Evolutionary conservation across 176 grass and related monocot genomes (phyloP).

Genomic region (barley (Hordeum vulgare)): DNA sequence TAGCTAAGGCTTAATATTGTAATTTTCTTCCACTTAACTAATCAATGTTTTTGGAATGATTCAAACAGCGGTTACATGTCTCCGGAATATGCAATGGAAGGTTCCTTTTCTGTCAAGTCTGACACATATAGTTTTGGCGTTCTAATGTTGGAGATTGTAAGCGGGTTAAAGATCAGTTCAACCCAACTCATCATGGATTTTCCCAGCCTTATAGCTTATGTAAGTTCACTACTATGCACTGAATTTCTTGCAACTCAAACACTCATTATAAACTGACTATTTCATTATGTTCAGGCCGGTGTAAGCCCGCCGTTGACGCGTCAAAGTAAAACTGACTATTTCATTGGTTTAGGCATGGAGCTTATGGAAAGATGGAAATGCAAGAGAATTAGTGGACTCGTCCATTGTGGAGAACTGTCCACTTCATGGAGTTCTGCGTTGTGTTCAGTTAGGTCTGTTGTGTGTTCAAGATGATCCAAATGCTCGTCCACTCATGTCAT

Average conservation of each 20-base stretch:
- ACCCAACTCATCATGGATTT: neutral
- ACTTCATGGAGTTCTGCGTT: constrained; percentile 5
- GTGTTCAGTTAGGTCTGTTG: constrained; percentile 29
- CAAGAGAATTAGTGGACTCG: constrained; percentile 26
- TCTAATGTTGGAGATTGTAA: constrained; percentile 44
- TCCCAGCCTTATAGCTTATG: constrained; percentile 15
- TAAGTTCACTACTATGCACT: neutral
- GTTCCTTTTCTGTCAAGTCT: constrained; percentile 42
- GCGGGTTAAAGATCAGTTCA: constrained; percentile 31
- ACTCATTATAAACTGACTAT: neutral
- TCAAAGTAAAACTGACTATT: neutral
- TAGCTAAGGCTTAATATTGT: neutral
- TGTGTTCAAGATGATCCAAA: constrained; percentile 46
- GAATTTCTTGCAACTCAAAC: neutral
- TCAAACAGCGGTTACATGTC: constrained; percentile 48
- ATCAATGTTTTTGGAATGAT: neutral
- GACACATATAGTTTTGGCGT: constrained; percentile 56
- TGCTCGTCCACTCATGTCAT: constrained; percentile 44
- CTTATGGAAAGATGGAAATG: constrained; percentile 37
- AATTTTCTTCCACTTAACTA: neutral
- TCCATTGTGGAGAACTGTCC: constrained; percentile 10
- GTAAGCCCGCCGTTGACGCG: no score
- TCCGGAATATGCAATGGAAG: constrained; percentile 48
- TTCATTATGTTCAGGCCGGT: no score
- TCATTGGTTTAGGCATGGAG: constrained; percentile 42